phyloP scores from a whole-genome alignment of 106 monocot species.

The Chionographis japonica region DNA sequence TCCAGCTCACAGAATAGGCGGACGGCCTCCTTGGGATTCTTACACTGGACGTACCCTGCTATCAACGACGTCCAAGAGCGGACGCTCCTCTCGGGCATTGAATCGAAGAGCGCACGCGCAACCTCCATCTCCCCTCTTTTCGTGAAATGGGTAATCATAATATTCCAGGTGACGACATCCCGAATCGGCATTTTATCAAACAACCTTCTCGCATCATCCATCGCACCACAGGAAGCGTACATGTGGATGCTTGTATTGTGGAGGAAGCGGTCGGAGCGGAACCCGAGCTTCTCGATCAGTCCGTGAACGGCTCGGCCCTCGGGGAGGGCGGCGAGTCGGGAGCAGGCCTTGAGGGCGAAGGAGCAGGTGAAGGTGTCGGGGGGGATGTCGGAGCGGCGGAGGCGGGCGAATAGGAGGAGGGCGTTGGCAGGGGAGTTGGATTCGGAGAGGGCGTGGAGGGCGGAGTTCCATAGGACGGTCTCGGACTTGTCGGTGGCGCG shows the following conservation, averaged over 20 bases:
- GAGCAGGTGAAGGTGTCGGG: conserved; percentile 51
- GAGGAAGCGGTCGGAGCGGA: conserved; percentile 36
- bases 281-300: conserved; percentile 40
- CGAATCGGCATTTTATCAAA: conserved; percentile 50
- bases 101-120: conserved; percentile 36
- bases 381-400: conserved; percentile 22
- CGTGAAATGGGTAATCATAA: conserved; percentile 36
- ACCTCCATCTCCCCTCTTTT: conserved; percentile 36
- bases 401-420: conserved; percentile 44
- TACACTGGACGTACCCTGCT: conserved; percentile 47
- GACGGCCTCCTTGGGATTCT: conserved; percentile 37
- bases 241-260: conserved; percentile 43
- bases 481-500: conserved; percentile 11
- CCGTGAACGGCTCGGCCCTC: conserved; percentile 34
- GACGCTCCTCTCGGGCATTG: conserved; percentile 46
- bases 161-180: conserved; percentile 64
- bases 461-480: conserved; percentile 55
- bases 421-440: conserved; percentile 28
- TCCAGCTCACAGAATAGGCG: conserved; percentile 46
- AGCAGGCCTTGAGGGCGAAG: conserved; percentile 56
- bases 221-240: conserved; percentile 30
- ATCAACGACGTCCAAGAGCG: conserved; percentile 70
- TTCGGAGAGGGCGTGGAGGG: conserved; percentile 35
- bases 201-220: conserved; percentile 18
- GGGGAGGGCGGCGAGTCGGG: conserved; percentile 2